Base-by-base conservation (phyloP, 306 rosid genomes). In the Oxytropis ochrocephala region DNA sequence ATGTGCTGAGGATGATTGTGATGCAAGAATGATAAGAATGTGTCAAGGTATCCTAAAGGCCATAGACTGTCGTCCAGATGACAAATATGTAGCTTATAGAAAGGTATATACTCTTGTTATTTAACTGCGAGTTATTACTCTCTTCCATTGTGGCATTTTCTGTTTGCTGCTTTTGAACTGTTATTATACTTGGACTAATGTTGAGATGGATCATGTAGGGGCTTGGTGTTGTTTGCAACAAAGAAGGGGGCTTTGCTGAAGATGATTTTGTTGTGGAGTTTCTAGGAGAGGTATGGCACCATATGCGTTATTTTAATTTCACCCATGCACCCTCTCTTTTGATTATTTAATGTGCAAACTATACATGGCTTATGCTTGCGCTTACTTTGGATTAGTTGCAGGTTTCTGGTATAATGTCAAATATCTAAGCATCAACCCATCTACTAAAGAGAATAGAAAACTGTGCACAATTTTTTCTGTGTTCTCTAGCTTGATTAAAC, bases 231-330 rank as follows among this genome's bases (percentile, higher is more conserved):
- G 99, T 95, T 77, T 95, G 99, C 83, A 72, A 91, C 83, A 85
- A 85, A 83, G 91, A 85, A 77, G 92, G 59, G 19, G 99, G 99
- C 74, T 91, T 95, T 85, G 76, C 58, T 3, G 85, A 83, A 74
- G 96, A 89, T 64, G 99, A 91, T 80, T 95, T 95, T 79, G 87
- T 95, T 6, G 99, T 95, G 73, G 99, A 95, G 80, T 95, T 95
- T 85, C 61, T 95, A 81, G 99, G 99, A 74, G 99, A 95, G 97
- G 99, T 95, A 87, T 50, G 79, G 24, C 81, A 74, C 38, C 66
- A 49, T 60, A 61, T 64, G 49, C n/a, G 33, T 56, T 65, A 21
- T 8, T 48, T 60, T 38, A 58, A 41, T 64, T 32, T 55, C 32
- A 24, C 59, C 67, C 42, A 21, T 57, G 61, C 21, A 29, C 2